phyloP scores from a whole-genome alignment of 1,139 yeast species.

The Nakaseomyces nivariensis region DNA sequence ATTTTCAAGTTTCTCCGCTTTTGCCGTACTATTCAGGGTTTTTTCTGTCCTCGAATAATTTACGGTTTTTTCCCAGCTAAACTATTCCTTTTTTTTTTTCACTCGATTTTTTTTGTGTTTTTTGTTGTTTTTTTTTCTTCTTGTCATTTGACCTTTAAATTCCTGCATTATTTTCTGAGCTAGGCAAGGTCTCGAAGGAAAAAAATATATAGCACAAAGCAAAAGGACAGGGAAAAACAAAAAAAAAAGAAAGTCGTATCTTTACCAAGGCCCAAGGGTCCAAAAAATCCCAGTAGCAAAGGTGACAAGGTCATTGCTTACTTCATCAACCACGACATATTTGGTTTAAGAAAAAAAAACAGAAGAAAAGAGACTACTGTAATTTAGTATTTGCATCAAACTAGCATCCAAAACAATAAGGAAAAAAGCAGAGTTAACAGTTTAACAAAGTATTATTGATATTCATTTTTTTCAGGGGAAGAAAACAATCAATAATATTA shows the following conservation, averaged over 20 bases:
- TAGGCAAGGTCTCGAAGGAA: background rate
- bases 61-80: background rate
- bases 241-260: background rate
- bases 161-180: background rate
- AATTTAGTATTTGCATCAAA: background rate
- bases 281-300: background rate
- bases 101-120: background rate
- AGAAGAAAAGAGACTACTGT: no score
- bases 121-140: background rate
- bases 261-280: background rate
- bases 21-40: background rate
- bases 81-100: background rate
- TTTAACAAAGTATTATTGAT: background rate
- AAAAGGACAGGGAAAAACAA: background rate
- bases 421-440: background rate
- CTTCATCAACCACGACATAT: no score
- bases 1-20: background rate
- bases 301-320: no score
- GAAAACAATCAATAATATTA: slow-evolving; percentile 1
- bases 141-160: background rate
- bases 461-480: slow-evolving; percentile 1
- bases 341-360: no score
- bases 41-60: background rate
- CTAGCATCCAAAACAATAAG: background rate
- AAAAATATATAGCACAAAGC: background rate